Percentiles rank a stretch among this genome's conserved stretches.
phyloP scores from a whole-genome alignment of 768 basidiomycete genomes.

The Rhodocollybia butyracea region DNA sequence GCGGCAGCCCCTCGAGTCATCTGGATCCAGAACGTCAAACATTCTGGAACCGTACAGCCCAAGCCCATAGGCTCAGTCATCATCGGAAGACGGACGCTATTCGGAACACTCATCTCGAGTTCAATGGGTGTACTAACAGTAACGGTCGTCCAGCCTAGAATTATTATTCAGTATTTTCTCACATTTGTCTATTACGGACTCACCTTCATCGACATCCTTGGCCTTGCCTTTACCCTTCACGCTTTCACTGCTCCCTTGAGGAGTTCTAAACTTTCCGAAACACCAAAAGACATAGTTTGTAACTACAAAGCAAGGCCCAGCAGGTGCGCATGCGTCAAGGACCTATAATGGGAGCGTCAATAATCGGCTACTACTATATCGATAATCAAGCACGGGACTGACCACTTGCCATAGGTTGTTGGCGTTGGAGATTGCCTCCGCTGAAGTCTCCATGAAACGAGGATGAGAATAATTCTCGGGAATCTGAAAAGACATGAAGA shows the following conservation, averaged over 20 bases:
- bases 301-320: conserved; percentile 1
- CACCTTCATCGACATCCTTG: not conserved
- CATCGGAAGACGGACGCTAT: not conserved
- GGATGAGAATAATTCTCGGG: not conserved
- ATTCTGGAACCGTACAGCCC: not conserved
- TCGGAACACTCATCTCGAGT: not conserved
- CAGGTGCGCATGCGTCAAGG: not conserved
- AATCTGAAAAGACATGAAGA: not conserved
- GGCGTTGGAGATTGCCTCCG: not conserved
- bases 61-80: not conserved
- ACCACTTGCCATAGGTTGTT: not conserved
- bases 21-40: not conserved
- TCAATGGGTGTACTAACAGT: not conserved
- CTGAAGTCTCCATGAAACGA: not conserved
- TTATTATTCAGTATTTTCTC: not conserved
- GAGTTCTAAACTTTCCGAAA: not conserved
- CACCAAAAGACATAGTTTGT: conserved; percentile 2
- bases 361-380: too few relatives aligned
- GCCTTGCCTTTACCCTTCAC: not conserved
- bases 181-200: too few relatives aligned
- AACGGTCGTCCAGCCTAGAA: not conserved
- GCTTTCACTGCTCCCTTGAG: not conserved
- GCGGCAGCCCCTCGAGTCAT: not conserved
- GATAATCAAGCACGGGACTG: not conserved
- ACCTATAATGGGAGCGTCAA: too few relatives aligned